Percentiles rank a stretch among this genome's conserved stretches.
phyloP scores from a whole-genome alignment of 768 basidiomycete species.

The Suillus occidentalis region DNA sequence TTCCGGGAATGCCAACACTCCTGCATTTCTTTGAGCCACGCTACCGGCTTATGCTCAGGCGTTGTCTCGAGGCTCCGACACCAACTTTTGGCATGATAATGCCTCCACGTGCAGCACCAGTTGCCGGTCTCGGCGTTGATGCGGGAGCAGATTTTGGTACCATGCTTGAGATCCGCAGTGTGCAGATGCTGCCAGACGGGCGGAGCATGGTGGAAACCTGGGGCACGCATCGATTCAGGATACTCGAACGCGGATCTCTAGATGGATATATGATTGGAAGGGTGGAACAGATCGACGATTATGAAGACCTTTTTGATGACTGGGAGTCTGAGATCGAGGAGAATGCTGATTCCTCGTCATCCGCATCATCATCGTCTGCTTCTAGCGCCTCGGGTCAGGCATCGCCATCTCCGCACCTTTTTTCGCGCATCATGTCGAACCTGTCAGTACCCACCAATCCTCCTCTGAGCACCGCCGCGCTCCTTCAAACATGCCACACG shows the following conservation, averaged over 20 bases:
- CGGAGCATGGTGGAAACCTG: constrained; percentile 81
- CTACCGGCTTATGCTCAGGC: constrained; percentile 94
- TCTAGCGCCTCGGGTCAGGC: constrained; percentile 4
- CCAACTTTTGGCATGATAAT: constrained; percentile 96
- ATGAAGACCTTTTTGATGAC: constrained; percentile 33
- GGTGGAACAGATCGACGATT: constrained; percentile 58
- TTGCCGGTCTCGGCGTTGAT: constrained; percentile 19
- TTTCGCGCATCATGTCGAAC: constrained; percentile 17
- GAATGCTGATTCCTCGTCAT: constrained; percentile 14
- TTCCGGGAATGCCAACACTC: constrained; percentile 87
- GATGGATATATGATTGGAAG: constrained; percentile 91
- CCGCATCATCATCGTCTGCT: constrained; percentile 14
- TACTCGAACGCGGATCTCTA: constrained; percentile 77
- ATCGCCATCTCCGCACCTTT: constrained; percentile 15
- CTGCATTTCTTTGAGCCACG: constrained; percentile 94
- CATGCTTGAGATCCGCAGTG: constrained; percentile 85
- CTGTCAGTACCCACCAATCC: constrained; percentile 13
- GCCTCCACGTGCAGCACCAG: constrained; percentile 46
- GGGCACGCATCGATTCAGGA: constrained; percentile 74
- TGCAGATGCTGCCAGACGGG: constrained; percentile 88
- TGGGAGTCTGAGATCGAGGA: constrained; percentile 24
- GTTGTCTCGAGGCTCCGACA: constrained; percentile 76
- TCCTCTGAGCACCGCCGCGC: constrained; percentile 23
- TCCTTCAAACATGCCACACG: constrained; percentile 55
- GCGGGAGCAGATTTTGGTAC: constrained; percentile 71